Evolutionary conservation across 2,329 filamentous ascomycete species (phyloP), one percentile per base, ranked within the genome.

Genomic region (Sordariomycetes sp.): DNA sequence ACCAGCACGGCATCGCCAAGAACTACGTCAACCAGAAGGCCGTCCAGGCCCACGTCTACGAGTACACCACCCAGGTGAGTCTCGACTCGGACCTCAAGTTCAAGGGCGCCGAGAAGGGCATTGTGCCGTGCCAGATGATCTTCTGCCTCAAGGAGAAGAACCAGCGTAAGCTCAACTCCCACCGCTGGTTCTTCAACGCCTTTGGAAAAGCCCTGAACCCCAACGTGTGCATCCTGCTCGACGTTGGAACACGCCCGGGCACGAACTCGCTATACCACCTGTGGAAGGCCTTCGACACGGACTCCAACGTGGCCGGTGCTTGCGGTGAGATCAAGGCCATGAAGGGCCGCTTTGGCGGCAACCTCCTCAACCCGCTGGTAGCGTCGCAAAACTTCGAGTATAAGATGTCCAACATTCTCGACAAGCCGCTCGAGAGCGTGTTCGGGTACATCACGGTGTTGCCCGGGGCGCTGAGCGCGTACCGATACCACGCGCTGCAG

Each of bases 371-470:
- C 65, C 94, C 94, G 0, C 77, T 99, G 6, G 92, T 99, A 17
- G 94, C 94, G 0, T 95, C 90, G 52, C 94, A 99, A 66, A 99
- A 99, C 69, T 99, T 99, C 63, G 94, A 99, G 75, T 99, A 99
- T 77, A 99, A 99, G 72, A 96, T 99, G 90, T 96, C 90, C 48
- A 99, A 99, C 65, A 99, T 99, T 65, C 78, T 99, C 28, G 94
- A 99, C 69, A 99, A 99, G 70, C 94, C 94, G 0, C 76, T 99
- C 2, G 94, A 99, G 69, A 96, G 90, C 0, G 92, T 96, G 0
- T 99, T 99, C 69, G 94, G 94, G 1, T 99, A 97, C 68, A 99
- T 99, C 64, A 97, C 92, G 6, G 94, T 99, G 64, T 75, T 99
- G 62, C 95, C 94, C 0, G 95, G 94, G 70, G 94, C 94, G 0